Evolutionary conservation across 805 yeast genomes (phyloP).

Genomic region (Starmerella floris): DNA sequence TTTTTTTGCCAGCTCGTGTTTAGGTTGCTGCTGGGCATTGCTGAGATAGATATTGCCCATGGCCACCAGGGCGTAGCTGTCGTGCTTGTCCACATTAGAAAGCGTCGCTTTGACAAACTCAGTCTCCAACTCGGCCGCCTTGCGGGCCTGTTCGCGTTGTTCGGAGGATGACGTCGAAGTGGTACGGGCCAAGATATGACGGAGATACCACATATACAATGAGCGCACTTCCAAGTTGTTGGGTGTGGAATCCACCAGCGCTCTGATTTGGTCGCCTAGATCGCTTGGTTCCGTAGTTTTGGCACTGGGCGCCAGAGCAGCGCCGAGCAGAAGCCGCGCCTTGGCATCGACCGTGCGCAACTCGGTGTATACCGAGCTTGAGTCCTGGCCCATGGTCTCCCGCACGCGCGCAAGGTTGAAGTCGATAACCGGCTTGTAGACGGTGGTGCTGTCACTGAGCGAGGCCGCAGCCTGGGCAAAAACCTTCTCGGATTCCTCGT

Average conservation of each 20-base stretch:
- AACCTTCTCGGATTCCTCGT: constrained; percentile 40
- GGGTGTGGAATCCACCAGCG: constrained; percentile 40
- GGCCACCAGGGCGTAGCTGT: constrained; percentile 75
- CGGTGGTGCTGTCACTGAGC: not conserved
- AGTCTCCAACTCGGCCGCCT: constrained; percentile 26
- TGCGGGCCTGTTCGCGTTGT: not conserved
- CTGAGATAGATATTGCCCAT: constrained; percentile 72
- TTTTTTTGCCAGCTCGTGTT: constrained; percentile 35
- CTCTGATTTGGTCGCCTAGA: constrained; percentile 21
- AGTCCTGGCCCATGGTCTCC: constrained; percentile 38
- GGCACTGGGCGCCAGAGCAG: not conserved
- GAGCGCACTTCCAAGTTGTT: constrained; percentile 74
- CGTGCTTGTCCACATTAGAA: constrained; percentile 66
- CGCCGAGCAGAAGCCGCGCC: constrained; percentile 11
- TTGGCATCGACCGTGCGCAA: constrained; percentile 9
- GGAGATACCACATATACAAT: constrained; percentile 80
- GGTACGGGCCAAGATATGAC: constrained; percentile 12
- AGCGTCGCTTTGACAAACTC: constrained; percentile 75
- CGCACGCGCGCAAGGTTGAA: constrained; percentile 69
- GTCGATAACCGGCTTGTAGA: constrained; percentile 32
- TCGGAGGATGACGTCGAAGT: constrained; percentile 20
- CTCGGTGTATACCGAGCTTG: constrained; percentile 34
- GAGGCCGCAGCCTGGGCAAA: constrained; percentile 29
- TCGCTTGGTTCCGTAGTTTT: not conserved
- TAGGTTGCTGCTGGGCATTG: constrained; percentile 48